A percentile compares a stretch with the other conserved stretches of the same genome.
Conservation (phyloP, 2,329 filamentous ascomycete species). For the Alternaria sp. region DNA sequence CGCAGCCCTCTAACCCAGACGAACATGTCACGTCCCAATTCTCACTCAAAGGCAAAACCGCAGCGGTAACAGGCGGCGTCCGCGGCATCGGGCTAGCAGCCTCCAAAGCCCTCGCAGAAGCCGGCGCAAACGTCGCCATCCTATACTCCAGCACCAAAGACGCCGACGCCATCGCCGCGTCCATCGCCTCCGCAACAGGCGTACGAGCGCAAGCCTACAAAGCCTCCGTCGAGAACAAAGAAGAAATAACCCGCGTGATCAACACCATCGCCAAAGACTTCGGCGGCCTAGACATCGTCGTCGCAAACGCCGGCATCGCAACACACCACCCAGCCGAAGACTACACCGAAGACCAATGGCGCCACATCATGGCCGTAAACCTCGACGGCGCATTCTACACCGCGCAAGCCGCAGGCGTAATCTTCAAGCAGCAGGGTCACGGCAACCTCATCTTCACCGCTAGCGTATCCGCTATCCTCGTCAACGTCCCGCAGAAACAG, state of each 20-base stretch:
- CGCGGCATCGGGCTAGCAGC: constrained; percentile 61
- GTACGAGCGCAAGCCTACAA: constrained; percentile 23
- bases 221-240: constrained; percentile 17
- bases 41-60: constrained; percentile 41
- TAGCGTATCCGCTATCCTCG: constrained; percentile 61
- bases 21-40: constrained; percentile 15
- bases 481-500: constrained; percentile 72
- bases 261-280: constrained; percentile 42
- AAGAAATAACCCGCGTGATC: constrained; percentile 13
- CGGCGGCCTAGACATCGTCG: constrained; percentile 48
- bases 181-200: constrained; percentile 18
- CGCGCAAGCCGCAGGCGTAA: constrained; percentile 60
- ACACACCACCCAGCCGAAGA: constrained; percentile 66
- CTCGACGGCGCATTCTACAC: constrained; percentile 79
- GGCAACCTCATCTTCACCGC: constrained; percentile 79
- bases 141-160: constrained; percentile 23
- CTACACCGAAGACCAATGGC: constrained; percentile 80
- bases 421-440: constrained; percentile 74
- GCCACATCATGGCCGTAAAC: constrained; percentile 81
- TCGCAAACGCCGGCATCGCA: constrained; percentile 51
- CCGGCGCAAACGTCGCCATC: constrained; percentile 48
- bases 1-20: constrained; percentile 10
- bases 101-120: constrained; percentile 36
- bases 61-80: constrained; percentile 49
- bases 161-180: constrained; percentile 17